phyloP scores from a whole-genome alignment of 805 yeast genomes.

The Starmera quercuum region DNA sequence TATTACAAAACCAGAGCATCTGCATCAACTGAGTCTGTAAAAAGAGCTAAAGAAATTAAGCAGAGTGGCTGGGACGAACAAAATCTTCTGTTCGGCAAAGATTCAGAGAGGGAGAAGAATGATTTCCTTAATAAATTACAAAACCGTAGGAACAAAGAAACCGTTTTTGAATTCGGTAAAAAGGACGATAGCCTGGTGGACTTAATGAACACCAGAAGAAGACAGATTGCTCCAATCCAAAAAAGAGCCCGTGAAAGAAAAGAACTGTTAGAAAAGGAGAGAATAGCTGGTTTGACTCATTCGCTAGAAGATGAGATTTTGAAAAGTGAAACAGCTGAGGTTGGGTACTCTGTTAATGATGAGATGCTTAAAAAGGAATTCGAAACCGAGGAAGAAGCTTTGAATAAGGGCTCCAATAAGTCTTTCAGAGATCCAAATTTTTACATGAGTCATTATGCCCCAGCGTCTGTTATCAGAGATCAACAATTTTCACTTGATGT shows the following conservation, averaged over 20 bases:
- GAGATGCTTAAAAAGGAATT: conserved; percentile 30
- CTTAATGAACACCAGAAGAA: conserved; percentile 80
- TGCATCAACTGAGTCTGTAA: conserved; percentile 81
- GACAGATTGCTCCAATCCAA: conserved; percentile 84
- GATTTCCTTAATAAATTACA: conserved; percentile 64
- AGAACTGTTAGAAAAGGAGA: conserved; percentile 62
- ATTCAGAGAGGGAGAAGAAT: conserved; percentile 66
- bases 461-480: conserved; percentile 74
- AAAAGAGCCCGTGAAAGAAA: conserved; percentile 64
- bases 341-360: conserved; percentile 39
- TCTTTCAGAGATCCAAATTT: conserved; percentile 69
- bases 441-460: conserved; percentile 86
- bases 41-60: conserved; percentile 73
- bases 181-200: conserved; percentile 62
- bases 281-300: conserved; percentile 68
- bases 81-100: conserved; percentile 71
- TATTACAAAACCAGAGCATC: conserved; percentile 79
- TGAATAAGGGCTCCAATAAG: conserved; percentile 26
- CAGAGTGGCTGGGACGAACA: conserved; percentile 84
- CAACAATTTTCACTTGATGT: conserved; percentile 49
- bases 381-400: conserved; percentile 29
- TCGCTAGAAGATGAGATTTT: conserved; percentile 67
- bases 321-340: conserved; percentile 40
- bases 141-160: conserved; percentile 69
- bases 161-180: conserved; percentile 86